These are phyloP conservation scores for Willaertia magna DNA, from an alignment of 208 protist species.

Conservation along the genomic window DNA sequence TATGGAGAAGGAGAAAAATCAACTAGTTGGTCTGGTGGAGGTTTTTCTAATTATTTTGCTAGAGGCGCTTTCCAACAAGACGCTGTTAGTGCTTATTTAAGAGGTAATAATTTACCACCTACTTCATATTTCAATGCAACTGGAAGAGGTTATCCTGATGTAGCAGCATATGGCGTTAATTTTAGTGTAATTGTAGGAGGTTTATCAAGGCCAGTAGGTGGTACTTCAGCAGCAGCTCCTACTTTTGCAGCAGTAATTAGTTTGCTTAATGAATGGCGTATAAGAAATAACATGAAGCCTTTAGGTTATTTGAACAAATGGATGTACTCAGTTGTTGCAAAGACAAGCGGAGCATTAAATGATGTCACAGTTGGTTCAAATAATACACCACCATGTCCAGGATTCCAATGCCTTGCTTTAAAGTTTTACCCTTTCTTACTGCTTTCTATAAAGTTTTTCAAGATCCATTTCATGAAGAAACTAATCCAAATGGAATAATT, in stretches of 20 bases:
- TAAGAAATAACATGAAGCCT: slow-evolving; percentile 26
- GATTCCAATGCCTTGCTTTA: too few species aligned
- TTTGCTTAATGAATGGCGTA: slow-evolving; percentile 32
- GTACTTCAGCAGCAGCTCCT: slow-evolving; percentile 31
- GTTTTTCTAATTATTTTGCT: slow-evolving; percentile 16
- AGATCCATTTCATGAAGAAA: neutral
- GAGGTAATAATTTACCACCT: neutral
- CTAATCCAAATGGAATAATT: neutral
- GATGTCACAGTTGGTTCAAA: slow-evolving; percentile 41
- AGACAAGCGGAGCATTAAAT: slow-evolving; percentile 16
- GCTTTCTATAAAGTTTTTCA: neutral
- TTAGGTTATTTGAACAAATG: slow-evolving; percentile 48
- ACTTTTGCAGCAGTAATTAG: slow-evolving; percentile 31
- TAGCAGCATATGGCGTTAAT: neutral
- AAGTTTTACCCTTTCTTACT: neutral
- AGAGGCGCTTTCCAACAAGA: neutral
- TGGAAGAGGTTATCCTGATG: slow-evolving; percentile 9
- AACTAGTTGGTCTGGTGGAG: neutral
- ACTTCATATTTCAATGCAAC: neutral
- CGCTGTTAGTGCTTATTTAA: neutral
- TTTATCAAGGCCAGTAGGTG: slow-evolving; percentile 12
- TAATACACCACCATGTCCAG: slow-evolving; percentile 1
- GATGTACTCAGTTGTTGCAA: slow-evolving; percentile 27
- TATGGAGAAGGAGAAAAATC: neutral
- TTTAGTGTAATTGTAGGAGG: slow-evolving; percentile 19